These are phyloP conservation scores for Hypholoma fasciculare DNA, from an alignment of 768 basidiomycete species.

Conservation along the genomic window DNA sequence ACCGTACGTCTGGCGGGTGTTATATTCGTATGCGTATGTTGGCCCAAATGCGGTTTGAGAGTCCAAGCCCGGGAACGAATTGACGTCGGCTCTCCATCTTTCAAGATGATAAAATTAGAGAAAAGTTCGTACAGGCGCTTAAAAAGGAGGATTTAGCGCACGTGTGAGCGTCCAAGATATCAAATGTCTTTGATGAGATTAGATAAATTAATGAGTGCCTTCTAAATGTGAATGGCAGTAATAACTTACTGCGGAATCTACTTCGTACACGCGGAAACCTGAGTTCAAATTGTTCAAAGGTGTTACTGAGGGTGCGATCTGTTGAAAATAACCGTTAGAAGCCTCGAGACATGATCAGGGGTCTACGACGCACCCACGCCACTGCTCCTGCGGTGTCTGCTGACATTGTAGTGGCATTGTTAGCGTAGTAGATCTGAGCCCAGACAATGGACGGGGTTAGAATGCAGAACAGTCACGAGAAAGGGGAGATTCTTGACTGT, in stretches of 20 bases:
- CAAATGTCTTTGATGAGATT: conserved; percentile 55
- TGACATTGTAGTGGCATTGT: conserved; percentile 64
- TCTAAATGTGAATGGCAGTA: no score
- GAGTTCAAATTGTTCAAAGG: conserved; percentile 72
- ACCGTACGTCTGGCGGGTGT: conserved; percentile 68
- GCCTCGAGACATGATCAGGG: background rate
- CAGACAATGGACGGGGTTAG: background rate
- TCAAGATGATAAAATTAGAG: background rate
- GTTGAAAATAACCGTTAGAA: background rate
- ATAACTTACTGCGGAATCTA: conserved; percentile 60
- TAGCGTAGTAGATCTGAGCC: conserved; percentile 65
- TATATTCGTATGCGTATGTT: conserved; percentile 66
- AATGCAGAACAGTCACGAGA: background rate
- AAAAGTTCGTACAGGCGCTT: background rate
- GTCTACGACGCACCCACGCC: conserved; percentile 32
- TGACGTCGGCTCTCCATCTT: conserved; percentile 69
- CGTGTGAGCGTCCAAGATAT: conserved; percentile 79
- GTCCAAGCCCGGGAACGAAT: conserved; percentile 58
- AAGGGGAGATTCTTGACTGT: conserved; percentile 37
- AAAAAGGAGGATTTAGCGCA: conserved; percentile 30
- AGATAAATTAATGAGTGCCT: background rate
- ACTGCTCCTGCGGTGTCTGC: conserved; percentile 55
- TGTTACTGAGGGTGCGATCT: conserved; percentile 73
- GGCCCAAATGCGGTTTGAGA: conserved; percentile 57
- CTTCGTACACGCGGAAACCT: conserved; percentile 73